Conservation (phyloP, 495 filamentous ascomycete genomes). For the Pyrenula aspistea region DNA sequence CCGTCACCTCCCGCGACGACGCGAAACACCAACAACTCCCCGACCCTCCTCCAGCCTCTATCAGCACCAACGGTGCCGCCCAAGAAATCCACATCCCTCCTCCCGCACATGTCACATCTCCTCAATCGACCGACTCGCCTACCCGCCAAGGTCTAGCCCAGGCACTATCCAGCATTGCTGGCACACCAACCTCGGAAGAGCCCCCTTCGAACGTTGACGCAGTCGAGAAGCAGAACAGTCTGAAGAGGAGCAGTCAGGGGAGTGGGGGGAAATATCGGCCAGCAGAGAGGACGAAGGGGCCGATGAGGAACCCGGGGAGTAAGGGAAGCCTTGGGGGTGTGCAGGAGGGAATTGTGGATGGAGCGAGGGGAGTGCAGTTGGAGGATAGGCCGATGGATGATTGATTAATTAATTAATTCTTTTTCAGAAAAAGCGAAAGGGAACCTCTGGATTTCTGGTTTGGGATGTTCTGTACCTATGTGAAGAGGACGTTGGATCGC, state of each 20-base stretch:
- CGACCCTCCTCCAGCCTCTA: conserved; percentile 1
- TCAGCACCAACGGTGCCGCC: conserved; percentile 19
- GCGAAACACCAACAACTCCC: not conserved
- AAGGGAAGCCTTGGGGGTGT: conserved; percentile 4
- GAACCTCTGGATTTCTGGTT: no score
- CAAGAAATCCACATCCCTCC: conserved; percentile 5
- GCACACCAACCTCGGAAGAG: conserved; percentile 25
- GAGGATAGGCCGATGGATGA: conserved; percentile 81
- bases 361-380: conserved; percentile 55
- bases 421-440: no score
- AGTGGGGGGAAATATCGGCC: conserved; percentile 32
- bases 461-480: no score
- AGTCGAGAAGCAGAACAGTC: conserved; percentile 35
- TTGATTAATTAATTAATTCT: no score
- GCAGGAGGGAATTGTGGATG: conserved; percentile 9
- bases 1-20: conserved; percentile 15
- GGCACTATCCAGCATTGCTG: conserved; percentile 15
- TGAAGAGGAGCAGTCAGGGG: conserved; percentile 25
- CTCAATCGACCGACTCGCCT: conserved; percentile 17
- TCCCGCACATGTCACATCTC: conserved; percentile 2
- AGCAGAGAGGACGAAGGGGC: conserved; percentile 24
- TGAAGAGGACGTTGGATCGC: no score
- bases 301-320: conserved; percentile 15
- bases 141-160: not conserved
- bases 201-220: conserved; percentile 11